Conservation (phyloP, 768 basidiomycete species). For the Suillus ampliporus region DNA sequence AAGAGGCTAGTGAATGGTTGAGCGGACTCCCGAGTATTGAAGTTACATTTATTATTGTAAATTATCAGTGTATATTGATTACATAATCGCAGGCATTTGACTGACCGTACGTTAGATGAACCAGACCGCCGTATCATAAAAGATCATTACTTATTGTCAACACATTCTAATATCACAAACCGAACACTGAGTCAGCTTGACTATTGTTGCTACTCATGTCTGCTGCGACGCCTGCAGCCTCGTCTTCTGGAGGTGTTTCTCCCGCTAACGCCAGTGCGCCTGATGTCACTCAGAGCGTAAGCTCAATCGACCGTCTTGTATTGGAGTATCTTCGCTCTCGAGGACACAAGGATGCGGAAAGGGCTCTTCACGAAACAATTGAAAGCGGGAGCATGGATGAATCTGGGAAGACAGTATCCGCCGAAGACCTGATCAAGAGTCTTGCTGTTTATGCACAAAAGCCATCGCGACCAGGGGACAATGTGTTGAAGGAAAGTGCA, state of each 20-base stretch:
- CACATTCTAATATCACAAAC: not conserved
- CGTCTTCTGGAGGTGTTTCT: constrained; percentile 39
- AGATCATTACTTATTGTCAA: not conserved
- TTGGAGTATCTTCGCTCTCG: constrained; percentile 54
- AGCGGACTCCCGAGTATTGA: no score
- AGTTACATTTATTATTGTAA: not conserved
- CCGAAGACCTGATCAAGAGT: constrained; percentile 59
- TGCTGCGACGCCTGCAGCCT: constrained; percentile 38
- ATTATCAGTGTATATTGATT: not conserved
- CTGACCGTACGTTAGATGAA: not conserved
- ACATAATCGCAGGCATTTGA: not conserved
- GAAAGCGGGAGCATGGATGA: constrained; percentile 40
- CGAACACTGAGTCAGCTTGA: not conserved
- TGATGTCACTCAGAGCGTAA: constrained; percentile 25
- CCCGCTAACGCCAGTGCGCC: constrained; percentile 35
- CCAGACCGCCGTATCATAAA: not conserved
- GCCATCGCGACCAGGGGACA: constrained; percentile 68
- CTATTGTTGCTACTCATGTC: constrained; percentile 31
- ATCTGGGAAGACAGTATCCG: constrained; percentile 45
- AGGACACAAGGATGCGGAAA: constrained; percentile 52
- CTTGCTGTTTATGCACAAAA: constrained; percentile 75
- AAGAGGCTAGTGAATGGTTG: constrained; percentile 4
- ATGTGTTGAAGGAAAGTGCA: constrained; percentile 68
- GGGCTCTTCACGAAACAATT: constrained; percentile 47
- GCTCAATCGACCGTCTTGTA: constrained; percentile 45